Conservation (phyloP, 306 rosid genomes). For the Astragalus membranaceus region DNA sequence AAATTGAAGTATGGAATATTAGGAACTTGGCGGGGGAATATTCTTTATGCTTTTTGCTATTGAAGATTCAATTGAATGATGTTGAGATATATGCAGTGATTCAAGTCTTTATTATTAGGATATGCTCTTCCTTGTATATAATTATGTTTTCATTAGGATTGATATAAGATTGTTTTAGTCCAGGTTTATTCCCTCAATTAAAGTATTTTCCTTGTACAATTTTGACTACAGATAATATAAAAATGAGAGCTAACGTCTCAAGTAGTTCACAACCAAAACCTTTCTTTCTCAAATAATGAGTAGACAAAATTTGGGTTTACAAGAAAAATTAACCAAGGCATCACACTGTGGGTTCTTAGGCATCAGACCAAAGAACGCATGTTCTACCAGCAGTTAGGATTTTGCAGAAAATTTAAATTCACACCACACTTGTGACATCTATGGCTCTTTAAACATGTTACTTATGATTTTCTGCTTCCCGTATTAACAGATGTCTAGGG, state of each 20-base stretch:
- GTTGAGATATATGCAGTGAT: too few species aligned
- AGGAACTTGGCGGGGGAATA: neutral
- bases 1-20: neutral
- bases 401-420: neutral
- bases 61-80: neutral
- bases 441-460: neutral
- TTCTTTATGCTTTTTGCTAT: neutral
- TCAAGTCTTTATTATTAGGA: too few species aligned
- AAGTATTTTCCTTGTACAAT: too few species aligned
- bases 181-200: too few species aligned
- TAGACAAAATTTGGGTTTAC: too few species aligned
- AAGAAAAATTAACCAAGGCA: neutral
- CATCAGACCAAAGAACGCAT: neutral
- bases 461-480: neutral
- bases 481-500: neutral
- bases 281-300: too few species aligned
- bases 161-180: too few species aligned
- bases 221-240: too few species aligned
- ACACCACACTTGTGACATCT: slow-evolving; percentile 3
- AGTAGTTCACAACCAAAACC: too few species aligned
- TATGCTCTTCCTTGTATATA: too few species aligned
- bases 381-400: neutral
- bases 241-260: too few species aligned
- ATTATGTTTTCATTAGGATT: too few species aligned
- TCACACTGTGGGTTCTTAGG: neutral